Conservation (phyloP, 306 rosid genomes). For the Vigna unguiculata region DNA sequence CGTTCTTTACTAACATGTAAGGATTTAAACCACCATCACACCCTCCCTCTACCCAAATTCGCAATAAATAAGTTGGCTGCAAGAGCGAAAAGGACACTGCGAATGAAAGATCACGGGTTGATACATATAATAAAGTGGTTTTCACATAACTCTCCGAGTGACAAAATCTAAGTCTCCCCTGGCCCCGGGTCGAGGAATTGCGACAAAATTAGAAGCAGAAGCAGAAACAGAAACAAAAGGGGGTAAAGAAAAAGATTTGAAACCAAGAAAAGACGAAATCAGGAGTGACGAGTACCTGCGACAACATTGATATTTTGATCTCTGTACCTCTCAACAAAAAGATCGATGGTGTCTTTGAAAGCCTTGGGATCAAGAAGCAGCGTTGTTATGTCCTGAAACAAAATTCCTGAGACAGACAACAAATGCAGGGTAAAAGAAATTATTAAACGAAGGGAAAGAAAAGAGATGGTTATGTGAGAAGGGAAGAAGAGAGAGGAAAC, state of each 20-base stretch:
- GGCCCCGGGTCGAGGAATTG: background rate
- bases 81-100: conserved; percentile 1
- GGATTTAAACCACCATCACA: conserved; percentile 3
- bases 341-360: conserved; percentile 87
- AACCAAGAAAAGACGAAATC: conserved; percentile 5
- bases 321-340: conserved; percentile 94
- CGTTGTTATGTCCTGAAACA: conserved; percentile 97
- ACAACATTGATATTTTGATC: conserved; percentile 86
- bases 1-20: background rate
- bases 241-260: background rate
- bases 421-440: background rate
- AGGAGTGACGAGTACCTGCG: conserved; percentile 66
- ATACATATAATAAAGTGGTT: background rate
- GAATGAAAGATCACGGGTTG: conserved; percentile 9
- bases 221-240: background rate
- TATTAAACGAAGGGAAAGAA: background rate
- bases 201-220: conserved; percentile 1
- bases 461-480: background rate
- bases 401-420: conserved; percentile 66
- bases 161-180: background rate
- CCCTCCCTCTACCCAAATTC: background rate
- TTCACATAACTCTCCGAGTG: conserved; percentile 14
- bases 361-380: conserved; percentile 91
- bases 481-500: conserved; percentile 41
- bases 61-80: background rate